Percentiles rank a stretch among this genome's conserved stretches.
phyloP scores from a whole-genome alignment of 2,329 filamentous ascomycete genomes.

The Aspergillus aculeatus region DNA sequence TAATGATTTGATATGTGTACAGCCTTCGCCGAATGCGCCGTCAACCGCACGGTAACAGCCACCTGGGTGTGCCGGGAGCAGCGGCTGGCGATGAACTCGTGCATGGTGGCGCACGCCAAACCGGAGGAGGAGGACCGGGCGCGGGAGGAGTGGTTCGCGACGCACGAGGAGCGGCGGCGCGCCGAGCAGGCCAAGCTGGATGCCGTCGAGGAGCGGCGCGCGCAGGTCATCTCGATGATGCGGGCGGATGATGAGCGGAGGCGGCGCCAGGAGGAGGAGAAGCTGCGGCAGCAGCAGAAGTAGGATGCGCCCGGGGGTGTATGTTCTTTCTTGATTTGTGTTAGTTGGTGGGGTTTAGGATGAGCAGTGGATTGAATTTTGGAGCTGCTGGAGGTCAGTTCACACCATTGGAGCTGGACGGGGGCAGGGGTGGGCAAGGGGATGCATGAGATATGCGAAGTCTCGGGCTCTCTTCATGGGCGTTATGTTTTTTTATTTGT shows the following conservation, averaged over 20 bases:
- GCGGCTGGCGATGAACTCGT: slow-evolving; percentile 85
- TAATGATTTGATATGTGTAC: background rate
- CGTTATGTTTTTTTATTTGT: background rate
- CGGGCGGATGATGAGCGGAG: slow-evolving; percentile 35
- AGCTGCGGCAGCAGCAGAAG: background rate
- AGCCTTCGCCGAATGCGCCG: slow-evolving; percentile 92
- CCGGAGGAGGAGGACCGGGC: slow-evolving; percentile 82
- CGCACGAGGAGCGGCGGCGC: slow-evolving; percentile 66
- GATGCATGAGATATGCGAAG: no score
- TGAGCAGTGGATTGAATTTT: no score
- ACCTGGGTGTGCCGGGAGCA: slow-evolving; percentile 80
- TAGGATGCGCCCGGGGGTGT: background rate
- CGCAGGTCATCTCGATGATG: slow-evolving; percentile 44
- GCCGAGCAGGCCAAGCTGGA: slow-evolving; percentile 63
- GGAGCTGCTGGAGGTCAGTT: no score
- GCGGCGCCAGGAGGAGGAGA: slow-evolving; percentile 6
- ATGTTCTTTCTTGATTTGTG: background rate
- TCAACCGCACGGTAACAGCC: slow-evolving; percentile 80
- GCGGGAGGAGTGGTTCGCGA: slow-evolving; percentile 88
- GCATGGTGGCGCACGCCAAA: slow-evolving; percentile 86
- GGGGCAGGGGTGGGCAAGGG: no score
- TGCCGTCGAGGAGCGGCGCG: slow-evolving; percentile 39
- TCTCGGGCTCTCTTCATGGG: no score
- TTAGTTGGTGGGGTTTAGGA: background rate
- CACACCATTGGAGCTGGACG: background rate